phyloP scores from a whole-genome alignment of 73 alveolate species.

The Diophrys sp. region DNA sequence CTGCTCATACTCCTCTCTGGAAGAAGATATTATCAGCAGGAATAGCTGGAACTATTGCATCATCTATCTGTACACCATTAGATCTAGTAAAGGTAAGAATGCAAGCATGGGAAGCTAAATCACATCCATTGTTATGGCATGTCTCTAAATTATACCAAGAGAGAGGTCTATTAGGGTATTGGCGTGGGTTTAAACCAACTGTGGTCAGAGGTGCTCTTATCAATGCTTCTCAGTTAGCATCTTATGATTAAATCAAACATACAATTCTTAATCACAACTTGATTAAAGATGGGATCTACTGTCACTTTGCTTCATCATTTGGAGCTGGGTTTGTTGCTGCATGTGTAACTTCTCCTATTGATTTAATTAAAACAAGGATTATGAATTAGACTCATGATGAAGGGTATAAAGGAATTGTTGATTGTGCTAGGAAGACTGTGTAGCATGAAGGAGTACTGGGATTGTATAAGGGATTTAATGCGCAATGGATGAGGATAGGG shows the following conservation, averaged over 20 bases:
- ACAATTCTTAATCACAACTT: slow-evolving; percentile 42
- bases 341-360: slow-evolving; percentile 54
- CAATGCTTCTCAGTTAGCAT: slow-evolving; percentile 65
- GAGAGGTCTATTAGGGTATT: slow-evolving; percentile 54
- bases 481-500: slow-evolving; percentile 63
- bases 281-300: slow-evolving; percentile 33
- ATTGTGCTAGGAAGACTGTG: slow-evolving; percentile 30
- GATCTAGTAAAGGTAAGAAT: slow-evolving; percentile 72
- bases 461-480: slow-evolving; percentile 53
- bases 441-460: slow-evolving; percentile 46
- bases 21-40: slow-evolving; percentile 62
- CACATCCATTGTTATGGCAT: slow-evolving; percentile 45
- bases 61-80: slow-evolving; percentile 61
- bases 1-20: slow-evolving; percentile 67
- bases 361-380: slow-evolving; percentile 46
- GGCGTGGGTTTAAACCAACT: slow-evolving; percentile 69
- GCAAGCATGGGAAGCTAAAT: slow-evolving; percentile 63
- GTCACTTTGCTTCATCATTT: slow-evolving; percentile 41
- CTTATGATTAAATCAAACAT: slow-evolving; percentile 76
- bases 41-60: slow-evolving; percentile 58
- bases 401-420: slow-evolving; percentile 32
- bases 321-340: slow-evolving; percentile 54
- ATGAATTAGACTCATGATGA: slow-evolving; percentile 36
- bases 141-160: slow-evolving; percentile 6
- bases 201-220: slow-evolving; percentile 64